These are phyloP conservation scores for Neofusicoccum cordaticola DNA, from an alignment of 2,329 filamentous ascomycete genomes.

Conservation along the genomic window DNA sequence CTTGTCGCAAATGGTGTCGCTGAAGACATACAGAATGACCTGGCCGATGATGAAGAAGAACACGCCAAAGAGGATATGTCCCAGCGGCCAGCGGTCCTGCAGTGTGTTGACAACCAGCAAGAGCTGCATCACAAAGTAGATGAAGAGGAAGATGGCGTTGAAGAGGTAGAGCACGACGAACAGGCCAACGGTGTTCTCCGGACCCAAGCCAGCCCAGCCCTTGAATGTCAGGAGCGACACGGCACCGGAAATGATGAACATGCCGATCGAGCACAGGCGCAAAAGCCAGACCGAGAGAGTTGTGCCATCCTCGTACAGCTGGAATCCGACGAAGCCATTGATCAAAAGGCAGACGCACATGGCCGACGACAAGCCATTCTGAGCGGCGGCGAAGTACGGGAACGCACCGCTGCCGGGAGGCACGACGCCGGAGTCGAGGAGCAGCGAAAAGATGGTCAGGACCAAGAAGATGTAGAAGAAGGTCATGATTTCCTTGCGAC, in stretches of 20 bases:
- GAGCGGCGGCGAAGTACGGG: constrained; percentile 86
- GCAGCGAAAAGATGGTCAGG: constrained; percentile 81
- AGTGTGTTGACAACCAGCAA: constrained; percentile 85
- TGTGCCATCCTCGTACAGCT: constrained; percentile 96
- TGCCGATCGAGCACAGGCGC: constrained; percentile 70
- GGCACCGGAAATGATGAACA: constrained; percentile 83
- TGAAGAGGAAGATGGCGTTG: constrained; percentile 79
- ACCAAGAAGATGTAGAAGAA: constrained; percentile 98
- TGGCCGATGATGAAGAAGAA: constrained; percentile 92
- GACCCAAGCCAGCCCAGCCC: constrained; percentile 79
- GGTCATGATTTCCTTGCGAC: constrained; percentile 70
- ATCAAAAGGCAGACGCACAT: constrained; percentile 86
- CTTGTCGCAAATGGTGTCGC: constrained; percentile 75
- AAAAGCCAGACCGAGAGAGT: constrained; percentile 91
- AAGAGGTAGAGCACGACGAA: constrained; percentile 91
- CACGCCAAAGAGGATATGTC: constrained; percentile 84
- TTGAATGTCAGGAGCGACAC: constrained; percentile 92
- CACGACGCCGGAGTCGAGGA: constrained; percentile 89
- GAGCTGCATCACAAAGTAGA: constrained; percentile 86
- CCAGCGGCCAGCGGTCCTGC: constrained; percentile 92
- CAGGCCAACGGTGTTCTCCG: constrained; percentile 80
- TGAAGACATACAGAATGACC: constrained; percentile 88
- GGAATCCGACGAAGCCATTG: constrained; percentile 98
- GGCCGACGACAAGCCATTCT: constrained; percentile 80
- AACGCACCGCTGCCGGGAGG: constrained; percentile 77